Base-by-base conservation (phyloP, 805 yeast species). In the Candida montana region DNA sequence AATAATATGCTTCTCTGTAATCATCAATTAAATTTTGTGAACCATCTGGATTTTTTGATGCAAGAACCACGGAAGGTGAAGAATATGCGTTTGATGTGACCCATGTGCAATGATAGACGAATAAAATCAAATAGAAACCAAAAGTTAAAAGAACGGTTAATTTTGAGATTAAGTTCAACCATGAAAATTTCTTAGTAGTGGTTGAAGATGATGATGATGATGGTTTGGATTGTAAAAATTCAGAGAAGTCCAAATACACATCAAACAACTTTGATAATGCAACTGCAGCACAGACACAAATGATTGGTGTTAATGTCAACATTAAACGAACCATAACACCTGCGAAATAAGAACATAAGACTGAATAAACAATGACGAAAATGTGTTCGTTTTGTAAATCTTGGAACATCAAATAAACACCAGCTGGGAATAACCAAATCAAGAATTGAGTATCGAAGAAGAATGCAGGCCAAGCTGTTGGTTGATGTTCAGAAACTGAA, bases 381-480 rank as follows among this genome's bases (percentile, higher is more conserved):
- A 93, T 85, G 52, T 91, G 96, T 68, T 90, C 97, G 61, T 93
- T 86, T 41, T 80, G 75, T 58, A 93, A 72, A 46, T 93, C 96
- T 63, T 85, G 85, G 76, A 93, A 85, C 53, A 91, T 74, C 51
- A 93, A 65, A 68, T 85, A 93, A 37, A 95, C 83, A 49, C 99
- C 99, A 6, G 90, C 97, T 40, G 99, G 99, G 86, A 93, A 93
- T 53, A 93, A 72, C 99, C 99, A 95, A 56, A 91, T 86, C 65
- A 93, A 72, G 72, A 91, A 77, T 56, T 81, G 86, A 39, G 93
- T 82, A 63, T 93, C 99, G 61, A 91, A 87, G 76, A 88, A 93
- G 64, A 93, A 95, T 11, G 97, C 80, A 10, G 98, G 95, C 99
- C 99, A 93, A 4, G 99, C 96, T n/a, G 98, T 91, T 45, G 99